Evolutionary conservation across 305 asterid genomes (phyloP), one percentile per base, ranked within the genome.

Genomic region (Ilex paraguariensis): DNA sequence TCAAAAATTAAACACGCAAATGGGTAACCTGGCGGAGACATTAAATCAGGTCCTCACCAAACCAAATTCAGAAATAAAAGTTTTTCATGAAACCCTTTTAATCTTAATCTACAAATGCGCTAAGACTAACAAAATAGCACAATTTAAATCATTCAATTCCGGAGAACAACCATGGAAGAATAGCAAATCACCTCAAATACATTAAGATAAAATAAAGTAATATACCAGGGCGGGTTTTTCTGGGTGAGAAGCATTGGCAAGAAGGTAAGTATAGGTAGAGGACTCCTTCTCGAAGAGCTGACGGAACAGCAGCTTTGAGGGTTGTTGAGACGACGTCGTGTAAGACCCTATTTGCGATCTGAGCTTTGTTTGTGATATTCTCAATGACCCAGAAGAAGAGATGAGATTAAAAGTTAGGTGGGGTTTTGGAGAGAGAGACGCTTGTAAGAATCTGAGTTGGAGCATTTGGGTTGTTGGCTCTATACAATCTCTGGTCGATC

Each of bases 261-360:
- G 90, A 57, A 92, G 94, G 77, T 92, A 92, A 71, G 98, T 87
- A 70, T 81, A 92, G 53, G 98, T 87, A 33, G 84, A 90, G 51
- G 98, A 92, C 3, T 92, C 98, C 78, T 87, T 90, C 95, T 92
- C 97, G 59, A 84, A 87, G 1, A 92, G 86, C 82, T 92, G 97
- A 28, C 96, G 85, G 55, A 90, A 87, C 10, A 81, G 63, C 31
- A 85, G 74, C 61, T 66, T 81, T 48, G 77, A 33, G 4, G 69
- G 44, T 36, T 5, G 42, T 32, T 58, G 61, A 55, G 81, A 79
- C 72, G 89, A 67, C 71, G 89, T 84, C 72, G 95, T 53, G 64
- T 78, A 77, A 30, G 72, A 86, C 72, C 74, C 76, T 78, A 78
- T 75, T 59, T 71, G 76, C 40, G 60, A 52, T 6, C 54, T n/a